Base-by-base conservation (phyloP, 352 stramenopile genomes). In the Phytophthora gonapodyides region DNA sequence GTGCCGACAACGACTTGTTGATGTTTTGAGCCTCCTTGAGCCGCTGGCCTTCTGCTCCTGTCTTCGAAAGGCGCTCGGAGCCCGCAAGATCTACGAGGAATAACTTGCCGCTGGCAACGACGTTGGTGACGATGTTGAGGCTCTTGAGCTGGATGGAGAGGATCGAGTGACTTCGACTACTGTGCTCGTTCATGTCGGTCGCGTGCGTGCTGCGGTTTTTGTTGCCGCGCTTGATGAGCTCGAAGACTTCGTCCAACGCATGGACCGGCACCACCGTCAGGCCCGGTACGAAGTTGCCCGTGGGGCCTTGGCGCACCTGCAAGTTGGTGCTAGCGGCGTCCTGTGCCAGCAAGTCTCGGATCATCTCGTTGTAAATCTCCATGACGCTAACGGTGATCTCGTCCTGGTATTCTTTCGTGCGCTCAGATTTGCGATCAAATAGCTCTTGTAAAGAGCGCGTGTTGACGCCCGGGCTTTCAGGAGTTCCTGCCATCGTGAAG, bases 291-390 rank as follows among this genome's bases (percentile, higher is more conserved):
- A 95, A 95, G 62, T 94, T 96, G 40, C 87, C 86, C 3, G 81
- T 93, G 9, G 83, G 76, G 10, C 87, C 86, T 64, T 94, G 85
- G 2, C 84, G 86, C 24, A 95, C 84, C 58, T 93, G 85, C 3
- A 96, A 65, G 52, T 94, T 96, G 6, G 83, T 92, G 44, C 64
- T 93, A 2, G 78, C 76, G 33, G 83, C 83, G 43, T 95, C 84
- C 38, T 85, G 92, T 1, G 90, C 84, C 7, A 98, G 61, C 34
- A 98, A 76, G 80, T 99, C 96, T 37, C 89, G 83, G 38, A 99
- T 90, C 58, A 97, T 90, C 64, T 99, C 96, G 64, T 99, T 98
- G 75, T 98, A 97, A 30, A 99, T 98, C 75, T 99, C 96, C 57
- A 99, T 87, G 55, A 99, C 87, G 56, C 84, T 96, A 24, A 98